These are phyloP conservation scores for Hygrocybe punicea DNA, from an alignment of 768 basidiomycete species.

Conservation along the genomic window DNA sequence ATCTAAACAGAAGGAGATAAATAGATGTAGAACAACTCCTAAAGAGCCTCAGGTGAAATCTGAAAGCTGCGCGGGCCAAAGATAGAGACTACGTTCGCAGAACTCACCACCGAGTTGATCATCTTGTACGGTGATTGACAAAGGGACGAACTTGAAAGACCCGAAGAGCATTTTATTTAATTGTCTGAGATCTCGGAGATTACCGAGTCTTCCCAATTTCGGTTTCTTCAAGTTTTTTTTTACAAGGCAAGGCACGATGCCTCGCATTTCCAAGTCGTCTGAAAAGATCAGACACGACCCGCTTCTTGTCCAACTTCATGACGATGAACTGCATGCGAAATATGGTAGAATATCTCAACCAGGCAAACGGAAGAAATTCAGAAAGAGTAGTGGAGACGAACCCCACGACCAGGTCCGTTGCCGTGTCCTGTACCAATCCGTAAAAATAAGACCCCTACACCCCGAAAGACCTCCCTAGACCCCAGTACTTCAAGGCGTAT, in stretches of 20 bases:
- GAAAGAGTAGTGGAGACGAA: conserved; percentile 53
- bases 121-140: conserved; percentile 1
- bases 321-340: conserved; percentile 72
- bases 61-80: no score
- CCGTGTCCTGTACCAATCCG: conserved; percentile 9
- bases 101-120: no score
- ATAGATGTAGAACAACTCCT: conserved; percentile 18
- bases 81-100: no score
- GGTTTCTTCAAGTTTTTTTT: no score
- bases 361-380: conserved; percentile 68
- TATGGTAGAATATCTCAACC: conserved; percentile 77
- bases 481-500: conserved; percentile 82
- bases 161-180: no score
- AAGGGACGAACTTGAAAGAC: conserved; percentile 12
- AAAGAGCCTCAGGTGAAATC: no score
- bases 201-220: conserved; percentile 5
- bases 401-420: conserved; percentile 47
- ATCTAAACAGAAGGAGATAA: conserved; percentile 39
- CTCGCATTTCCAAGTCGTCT: conserved; percentile 51
- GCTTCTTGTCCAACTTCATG: conserved; percentile 75
- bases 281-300: conserved; percentile 79
- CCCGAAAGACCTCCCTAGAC: conserved; percentile 62
- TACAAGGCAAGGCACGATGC: no score
- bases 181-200: conserved; percentile 24
- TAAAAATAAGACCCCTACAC: neutral